Evolutionary conservation across 306 rosid species (phyloP).

Genomic region (Cicer bijugum): DNA sequence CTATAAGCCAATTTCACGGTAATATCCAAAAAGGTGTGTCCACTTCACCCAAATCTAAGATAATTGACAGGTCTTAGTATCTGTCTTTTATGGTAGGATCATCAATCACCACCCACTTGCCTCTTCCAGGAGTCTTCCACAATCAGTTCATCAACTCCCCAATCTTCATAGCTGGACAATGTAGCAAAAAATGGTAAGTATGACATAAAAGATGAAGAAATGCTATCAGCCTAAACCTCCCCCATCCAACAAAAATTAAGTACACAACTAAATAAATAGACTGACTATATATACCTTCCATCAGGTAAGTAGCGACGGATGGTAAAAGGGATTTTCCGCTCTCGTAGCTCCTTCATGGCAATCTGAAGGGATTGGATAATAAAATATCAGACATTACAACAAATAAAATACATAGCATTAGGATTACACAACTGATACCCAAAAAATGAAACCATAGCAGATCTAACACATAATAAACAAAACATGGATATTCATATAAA

Average conservation of each 20-base stretch:
- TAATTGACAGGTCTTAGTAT: background rate
- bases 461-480: constrained; percentile 8
- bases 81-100: too few species aligned
- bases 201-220: constrained; percentile 20
- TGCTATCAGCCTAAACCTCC: background rate
- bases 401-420: constrained; percentile 11
- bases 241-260: background rate
- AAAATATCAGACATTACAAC: constrained; percentile 23
- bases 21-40: constrained; percentile 3
- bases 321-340: constrained; percentile 92
- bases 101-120: constrained; percentile 88
- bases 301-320: constrained; percentile 95
- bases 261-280: background rate
- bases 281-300: constrained; percentile 69
- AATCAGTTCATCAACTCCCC: constrained; percentile 97
- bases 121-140: constrained; percentile 99
- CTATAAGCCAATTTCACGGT: constrained; percentile 9
- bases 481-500: constrained; percentile 5
- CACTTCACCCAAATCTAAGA: constrained; percentile 31
- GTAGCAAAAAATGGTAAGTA: constrained; percentile 28
- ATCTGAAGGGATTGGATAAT: constrained; percentile 53
- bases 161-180: constrained; percentile 79
- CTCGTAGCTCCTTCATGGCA: constrained; percentile 97
- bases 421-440: background rate
- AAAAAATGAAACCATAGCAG: background rate